phyloP scores from a whole-genome alignment of 2,329 filamentous ascomycete species.

The Teratosphaeria pseudoeucalypti region DNA sequence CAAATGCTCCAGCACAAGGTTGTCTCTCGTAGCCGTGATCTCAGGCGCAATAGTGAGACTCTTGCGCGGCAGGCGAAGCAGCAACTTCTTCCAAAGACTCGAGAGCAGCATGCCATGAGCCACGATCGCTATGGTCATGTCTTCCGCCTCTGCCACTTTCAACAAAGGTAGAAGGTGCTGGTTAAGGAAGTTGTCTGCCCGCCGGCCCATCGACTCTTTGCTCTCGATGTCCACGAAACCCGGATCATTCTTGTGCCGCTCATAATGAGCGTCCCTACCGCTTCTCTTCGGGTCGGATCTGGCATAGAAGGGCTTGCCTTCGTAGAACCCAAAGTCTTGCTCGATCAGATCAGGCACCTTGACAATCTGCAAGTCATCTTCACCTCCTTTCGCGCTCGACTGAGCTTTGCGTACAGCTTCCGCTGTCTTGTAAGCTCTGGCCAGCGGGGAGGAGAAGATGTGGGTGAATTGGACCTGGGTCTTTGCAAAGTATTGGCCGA shows the following conservation, averaged over 20 bases:
- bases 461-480: constrained; percentile 55
- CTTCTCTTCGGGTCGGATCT: constrained; percentile 27
- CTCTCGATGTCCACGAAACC: constrained; percentile 55
- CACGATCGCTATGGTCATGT: constrained; percentile 53
- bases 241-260: constrained; percentile 31
- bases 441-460: constrained; percentile 69
- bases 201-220: constrained; percentile 52
- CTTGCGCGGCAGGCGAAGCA: constrained; percentile 42
- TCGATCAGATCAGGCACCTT: constrained; percentile 50
- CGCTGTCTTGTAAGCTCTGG: constrained; percentile 63
- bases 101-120: constrained; percentile 76
- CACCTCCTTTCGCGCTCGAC: not conserved
- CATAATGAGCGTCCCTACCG: constrained; percentile 30
- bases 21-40: constrained; percentile 27
- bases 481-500: constrained; percentile 57
- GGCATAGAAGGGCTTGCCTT: constrained; percentile 50
- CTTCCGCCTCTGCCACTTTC: constrained; percentile 16
- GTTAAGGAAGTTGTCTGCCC: constrained; percentile 58
- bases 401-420: constrained; percentile 43
- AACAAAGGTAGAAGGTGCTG: constrained; percentile 51
- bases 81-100: constrained; percentile 54
- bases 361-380: constrained; percentile 24
- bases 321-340: constrained; percentile 62
- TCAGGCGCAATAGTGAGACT: constrained; percentile 37
- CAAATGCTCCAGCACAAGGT: constrained; percentile 39